phyloP scores from a whole-genome alignment of 2,329 filamentous ascomycete genomes.

The Phaeophleospora eucalypticola region DNA sequence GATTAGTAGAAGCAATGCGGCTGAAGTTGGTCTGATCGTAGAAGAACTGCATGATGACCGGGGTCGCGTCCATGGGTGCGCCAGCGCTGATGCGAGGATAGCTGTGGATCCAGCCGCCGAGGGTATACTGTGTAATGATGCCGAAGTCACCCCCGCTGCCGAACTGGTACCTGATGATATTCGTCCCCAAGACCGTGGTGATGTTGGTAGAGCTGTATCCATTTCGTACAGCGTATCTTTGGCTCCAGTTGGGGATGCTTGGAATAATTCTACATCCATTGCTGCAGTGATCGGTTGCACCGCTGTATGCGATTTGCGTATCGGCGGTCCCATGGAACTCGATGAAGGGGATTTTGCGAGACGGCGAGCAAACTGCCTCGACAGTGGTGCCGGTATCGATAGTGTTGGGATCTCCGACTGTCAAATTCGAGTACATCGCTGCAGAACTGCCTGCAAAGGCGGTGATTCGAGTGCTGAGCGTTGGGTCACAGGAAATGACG shows the following conservation, averaged over 20 bases:
- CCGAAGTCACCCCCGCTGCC: conserved; percentile 29
- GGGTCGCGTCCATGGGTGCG: conserved; percentile 25
- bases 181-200: conserved; percentile 21
- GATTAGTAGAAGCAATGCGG: background rate
- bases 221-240: conserved; percentile 35
- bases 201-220: conserved; percentile 29
- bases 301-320: conserved; percentile 37
- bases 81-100: conserved; percentile 22
- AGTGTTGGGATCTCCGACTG: conserved; percentile 20
- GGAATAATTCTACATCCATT: conserved; percentile 13
- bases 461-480: conserved; percentile 41
- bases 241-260: conserved; percentile 28
- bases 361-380: conserved; percentile 19
- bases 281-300: conserved; percentile 11
- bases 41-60: conserved; percentile 29
- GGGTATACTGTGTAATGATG: conserved; percentile 36
- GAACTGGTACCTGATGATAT: conserved; percentile 20
- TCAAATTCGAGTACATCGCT: conserved; percentile 39
- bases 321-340: conserved; percentile 44
- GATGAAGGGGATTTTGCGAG: conserved; percentile 35
- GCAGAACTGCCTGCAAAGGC: conserved; percentile 48
- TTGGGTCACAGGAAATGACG: conserved; percentile 45
- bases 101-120: conserved; percentile 33
- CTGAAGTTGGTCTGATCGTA: conserved; percentile 24
- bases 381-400: conserved; percentile 23